Conservation (phyloP, 805 yeast genomes). For the Ogataea paraovalis region DNA sequence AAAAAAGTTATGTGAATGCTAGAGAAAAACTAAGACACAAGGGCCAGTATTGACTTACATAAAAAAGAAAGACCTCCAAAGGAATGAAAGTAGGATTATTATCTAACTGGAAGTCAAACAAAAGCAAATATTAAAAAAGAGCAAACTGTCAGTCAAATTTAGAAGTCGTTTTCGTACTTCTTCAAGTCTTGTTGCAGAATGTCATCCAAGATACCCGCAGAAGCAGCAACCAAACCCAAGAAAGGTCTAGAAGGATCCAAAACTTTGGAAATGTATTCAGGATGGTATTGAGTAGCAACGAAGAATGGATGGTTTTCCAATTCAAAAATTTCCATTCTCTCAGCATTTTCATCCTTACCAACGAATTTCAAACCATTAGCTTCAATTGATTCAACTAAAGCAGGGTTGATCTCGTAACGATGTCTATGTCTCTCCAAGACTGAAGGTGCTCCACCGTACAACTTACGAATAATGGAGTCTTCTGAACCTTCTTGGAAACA, state of each 20-base stretch:
- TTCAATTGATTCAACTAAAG: constrained; percentile 67
- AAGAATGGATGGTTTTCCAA: constrained; percentile 81
- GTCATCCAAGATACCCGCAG: constrained; percentile 75
- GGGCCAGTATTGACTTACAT: not conserved
- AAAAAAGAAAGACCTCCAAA: not conserved
- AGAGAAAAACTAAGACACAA: not conserved
- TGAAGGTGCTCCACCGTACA: constrained; percentile 66
- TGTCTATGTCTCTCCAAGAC: constrained; percentile 97
- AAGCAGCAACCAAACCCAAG: constrained; percentile 92
- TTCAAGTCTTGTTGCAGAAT: constrained; percentile 43
- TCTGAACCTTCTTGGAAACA: constrained; percentile 66
- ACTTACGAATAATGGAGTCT: constrained; percentile 58
- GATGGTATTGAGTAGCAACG: constrained; percentile 97
- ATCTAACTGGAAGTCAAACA: not conserved
- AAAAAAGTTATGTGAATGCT: not conserved
- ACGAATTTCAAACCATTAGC: constrained; percentile 78
- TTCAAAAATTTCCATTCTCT: constrained; percentile 94
- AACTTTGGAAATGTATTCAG: constrained; percentile 95
- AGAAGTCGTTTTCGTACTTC: constrained; percentile 31
- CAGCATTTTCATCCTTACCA: constrained; percentile 86
- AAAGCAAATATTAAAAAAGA: not conserved
- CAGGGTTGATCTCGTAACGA: constrained; percentile 95
- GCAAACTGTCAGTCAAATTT: constrained; percentile 1
- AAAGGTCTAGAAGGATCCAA: constrained; percentile 96
- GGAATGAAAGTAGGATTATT: no score